These are phyloP conservation scores for Agrocybe pediades DNA, from an alignment of 768 basidiomycete genomes.

Conservation along the genomic window DNA sequence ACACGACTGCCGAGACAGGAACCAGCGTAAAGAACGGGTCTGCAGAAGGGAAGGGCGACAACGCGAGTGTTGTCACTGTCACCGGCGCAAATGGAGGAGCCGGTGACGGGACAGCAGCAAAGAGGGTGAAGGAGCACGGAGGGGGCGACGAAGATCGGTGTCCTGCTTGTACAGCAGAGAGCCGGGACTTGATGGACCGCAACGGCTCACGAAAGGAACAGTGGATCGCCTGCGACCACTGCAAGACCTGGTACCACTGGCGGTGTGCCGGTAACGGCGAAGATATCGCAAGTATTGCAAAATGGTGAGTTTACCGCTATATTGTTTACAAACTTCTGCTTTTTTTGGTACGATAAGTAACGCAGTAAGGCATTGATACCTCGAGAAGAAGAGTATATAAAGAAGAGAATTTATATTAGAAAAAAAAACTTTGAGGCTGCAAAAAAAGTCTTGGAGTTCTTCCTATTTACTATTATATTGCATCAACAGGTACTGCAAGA, in stretches of 20 bases:
- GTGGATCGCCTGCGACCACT: slow-evolving; percentile 84
- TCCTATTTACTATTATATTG: background rate
- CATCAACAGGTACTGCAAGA: slow-evolving; percentile 62
- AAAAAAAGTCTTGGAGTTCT: background rate
- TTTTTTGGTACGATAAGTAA: background rate
- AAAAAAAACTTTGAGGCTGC: background rate
- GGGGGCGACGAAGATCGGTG: slow-evolving; percentile 22
- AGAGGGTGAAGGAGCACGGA: background rate
- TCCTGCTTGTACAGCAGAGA: slow-evolving; percentile 26
- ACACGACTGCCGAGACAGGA: background rate
- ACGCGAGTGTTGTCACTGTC: background rate
- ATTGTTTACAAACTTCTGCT: background rate
- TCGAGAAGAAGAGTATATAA: background rate
- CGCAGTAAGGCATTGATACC: slow-evolving; percentile 13
- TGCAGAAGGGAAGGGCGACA: background rate
- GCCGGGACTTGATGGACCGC: slow-evolving; percentile 21
- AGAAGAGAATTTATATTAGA: background rate
- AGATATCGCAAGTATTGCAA: slow-evolving; percentile 70
- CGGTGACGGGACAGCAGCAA: background rate
- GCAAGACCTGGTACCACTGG: slow-evolving; percentile 87
- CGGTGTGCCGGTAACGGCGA: slow-evolving; percentile 69
- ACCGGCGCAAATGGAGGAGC: background rate
- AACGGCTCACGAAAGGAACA: slow-evolving; percentile 57
- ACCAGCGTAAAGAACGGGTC: background rate
- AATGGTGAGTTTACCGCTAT: slow-evolving; percentile 56